phyloP scores from a whole-genome alignment of 495 filamentous ascomycete genomes.

The Penicillium goetzii region DNA sequence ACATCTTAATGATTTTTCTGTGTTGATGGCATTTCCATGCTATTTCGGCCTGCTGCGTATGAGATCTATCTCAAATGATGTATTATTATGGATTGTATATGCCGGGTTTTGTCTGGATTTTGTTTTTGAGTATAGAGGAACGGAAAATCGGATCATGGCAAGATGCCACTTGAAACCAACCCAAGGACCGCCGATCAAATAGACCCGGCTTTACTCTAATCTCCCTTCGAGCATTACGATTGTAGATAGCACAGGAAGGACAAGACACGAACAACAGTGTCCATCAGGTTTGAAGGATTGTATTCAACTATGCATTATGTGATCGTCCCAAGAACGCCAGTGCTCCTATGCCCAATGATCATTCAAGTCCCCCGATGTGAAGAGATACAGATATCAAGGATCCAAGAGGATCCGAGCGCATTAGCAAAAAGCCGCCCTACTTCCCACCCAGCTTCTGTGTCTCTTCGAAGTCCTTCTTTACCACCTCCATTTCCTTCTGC shows the following conservation, averaged over 20 bases:
- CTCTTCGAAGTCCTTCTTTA: conserved; percentile 77
- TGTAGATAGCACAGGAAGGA: neutral
- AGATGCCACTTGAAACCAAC: conserved; percentile 5
- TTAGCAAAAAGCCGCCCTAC: conserved; percentile 10
- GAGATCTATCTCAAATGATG: conserved; percentile 24
- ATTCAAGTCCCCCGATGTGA: conserved; percentile 20
- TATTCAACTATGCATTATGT: conserved; percentile 35
- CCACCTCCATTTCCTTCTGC: conserved; percentile 75
- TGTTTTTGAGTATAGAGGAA: conserved; percentile 28
- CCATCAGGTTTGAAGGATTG: conserved; percentile 8
- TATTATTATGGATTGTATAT: conserved; percentile 45
- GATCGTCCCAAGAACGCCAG: conserved; percentile 32
- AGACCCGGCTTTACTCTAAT: neutral
- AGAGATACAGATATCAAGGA: conserved; percentile 13
- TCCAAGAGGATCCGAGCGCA: neutral
- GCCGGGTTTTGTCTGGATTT: conserved; percentile 28
- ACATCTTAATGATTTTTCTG: neutral
- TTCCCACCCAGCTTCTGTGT: conserved; percentile 60
- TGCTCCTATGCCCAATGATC: conserved; percentile 33
- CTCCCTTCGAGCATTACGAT: neutral
- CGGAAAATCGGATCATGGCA: conserved; percentile 24
- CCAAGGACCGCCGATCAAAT: neutral
- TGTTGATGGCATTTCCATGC: neutral
- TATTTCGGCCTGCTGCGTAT: neutral
- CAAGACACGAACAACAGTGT: neutral